These are phyloP conservation scores for Alternaria gaisen DNA, from an alignment of 2,329 filamentous ascomycete species.

Conservation along the genomic window DNA sequence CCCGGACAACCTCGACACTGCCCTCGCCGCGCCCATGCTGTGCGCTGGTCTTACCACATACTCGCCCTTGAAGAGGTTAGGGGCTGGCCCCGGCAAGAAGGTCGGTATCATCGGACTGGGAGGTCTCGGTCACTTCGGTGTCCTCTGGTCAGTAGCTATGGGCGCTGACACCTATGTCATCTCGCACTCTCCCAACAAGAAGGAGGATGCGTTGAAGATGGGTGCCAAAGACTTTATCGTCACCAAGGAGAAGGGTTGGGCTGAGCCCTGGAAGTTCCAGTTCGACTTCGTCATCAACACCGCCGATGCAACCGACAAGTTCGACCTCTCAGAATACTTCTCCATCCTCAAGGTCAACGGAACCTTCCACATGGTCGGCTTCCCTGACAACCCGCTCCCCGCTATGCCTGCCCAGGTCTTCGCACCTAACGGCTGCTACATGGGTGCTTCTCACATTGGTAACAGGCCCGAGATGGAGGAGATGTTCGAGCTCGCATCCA, in stretches of 20 bases:
- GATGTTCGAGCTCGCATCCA: constrained; percentile 61
- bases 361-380: constrained; percentile 79
- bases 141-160: constrained; percentile 60
- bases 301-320: constrained; percentile 73
- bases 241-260: constrained; percentile 67
- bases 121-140: constrained; percentile 61
- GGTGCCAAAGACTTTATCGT: constrained; percentile 69
- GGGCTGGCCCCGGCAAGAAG: constrained; percentile 79
- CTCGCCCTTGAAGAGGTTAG: constrained; percentile 79
- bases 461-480: constrained; percentile 61
- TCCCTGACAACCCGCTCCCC: constrained; percentile 79
- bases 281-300: constrained; percentile 83
- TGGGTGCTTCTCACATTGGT: constrained; percentile 62
- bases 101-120: constrained; percentile 76
- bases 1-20: constrained; percentile 71
- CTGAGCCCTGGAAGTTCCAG: constrained; percentile 63
- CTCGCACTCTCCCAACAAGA: constrained; percentile 67
- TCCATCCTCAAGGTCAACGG: constrained; percentile 83
- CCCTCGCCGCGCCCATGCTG: constrained; percentile 78
- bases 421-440: constrained; percentile 71
- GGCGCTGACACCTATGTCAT: constrained; percentile 70
- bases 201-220: constrained; percentile 66
- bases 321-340: constrained; percentile 76
- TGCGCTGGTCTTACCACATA: constrained; percentile 86
- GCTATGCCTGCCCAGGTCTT: constrained; percentile 78